Base-by-base conservation (phyloP, 2,329 filamentous ascomycete genomes). In the Microsporum canis region DNA sequence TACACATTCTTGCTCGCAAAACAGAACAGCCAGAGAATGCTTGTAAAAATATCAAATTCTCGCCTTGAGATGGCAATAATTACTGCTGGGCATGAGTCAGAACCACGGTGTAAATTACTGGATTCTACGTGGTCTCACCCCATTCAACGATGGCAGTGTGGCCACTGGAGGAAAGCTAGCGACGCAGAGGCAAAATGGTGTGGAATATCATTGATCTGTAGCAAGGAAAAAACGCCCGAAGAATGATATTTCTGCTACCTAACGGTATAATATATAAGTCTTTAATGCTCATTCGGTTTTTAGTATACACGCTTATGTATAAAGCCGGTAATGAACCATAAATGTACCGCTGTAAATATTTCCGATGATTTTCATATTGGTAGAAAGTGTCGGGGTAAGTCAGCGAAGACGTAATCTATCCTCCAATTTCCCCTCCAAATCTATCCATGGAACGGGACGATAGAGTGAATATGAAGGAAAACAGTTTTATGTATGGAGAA, bases 401-500 rank as follows among this genome's bases (percentile, higher is more conserved):
- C 66, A 73, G 71, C 73, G 60, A 39, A 65, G 62, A 71, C 66
- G 62, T 64, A 60, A 63, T 77, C 74, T 77, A 59, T 73, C 76
- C 75, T 75, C 67, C 73, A 70, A 69, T 78, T 78, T 78, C 76
- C 76, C 76, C 76, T 78, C 75, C 69, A 71, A 59, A 69, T 68
- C 71, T 68, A 70, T 71, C 70, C 74, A 72, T 71, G 68, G 66
- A 62, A 63, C 62, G 55, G 71, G 69, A 72, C 71, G 69, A 68
- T 67, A 74, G 75, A 78, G 76, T 77, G 76, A 77, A 78, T 78
- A 77, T 71, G 72, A 70, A 77, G 75, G 76, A 71, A 41, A 49
- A 67, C 72, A 70, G 75, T 74, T 76, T 76, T 71, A 69, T 69
- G 68, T 67, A 59, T 68, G 67, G 66, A 70, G 66, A 72, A 69